These are phyloP conservation scores for Xylariales sp. DNA, from an alignment of 2,329 filamentous ascomycete genomes.

Conservation along the genomic window DNA sequence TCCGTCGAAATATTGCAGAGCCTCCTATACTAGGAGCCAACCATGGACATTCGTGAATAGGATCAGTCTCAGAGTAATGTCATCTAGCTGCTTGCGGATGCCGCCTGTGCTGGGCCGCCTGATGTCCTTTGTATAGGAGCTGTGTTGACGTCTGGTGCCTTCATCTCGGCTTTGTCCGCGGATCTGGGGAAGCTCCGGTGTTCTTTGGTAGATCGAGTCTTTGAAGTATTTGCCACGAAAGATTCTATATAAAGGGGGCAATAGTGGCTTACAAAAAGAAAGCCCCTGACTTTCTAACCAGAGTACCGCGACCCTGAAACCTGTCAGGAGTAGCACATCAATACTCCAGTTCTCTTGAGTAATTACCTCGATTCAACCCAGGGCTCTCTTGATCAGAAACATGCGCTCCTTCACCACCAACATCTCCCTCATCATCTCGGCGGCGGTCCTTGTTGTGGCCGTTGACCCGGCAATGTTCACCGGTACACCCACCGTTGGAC, in stretches of 20 bases:
- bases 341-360: neutral
- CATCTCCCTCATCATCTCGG: neutral
- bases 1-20: no score
- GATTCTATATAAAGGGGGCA: constrained; percentile 1
- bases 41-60: no score
- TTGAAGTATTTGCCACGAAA: neutral
- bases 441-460: neutral
- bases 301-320: neutral
- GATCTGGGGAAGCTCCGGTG: neutral
- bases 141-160: no score
- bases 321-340: neutral
- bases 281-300: neutral
- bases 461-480: constrained; percentile 2
- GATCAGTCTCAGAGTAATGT: no score
- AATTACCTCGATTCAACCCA: neutral
- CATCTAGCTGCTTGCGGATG: no score
- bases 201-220: neutral
- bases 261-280: neutral
- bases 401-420: neutral
- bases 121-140: no score
- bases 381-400: neutral
- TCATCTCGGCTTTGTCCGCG: constrained; percentile 4
- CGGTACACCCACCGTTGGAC: constrained; percentile 2
- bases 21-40: no score
- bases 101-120: no score